phyloP scores from a whole-genome alignment of 306 rosid genomes.

The Lagenaria siceraria region DNA sequence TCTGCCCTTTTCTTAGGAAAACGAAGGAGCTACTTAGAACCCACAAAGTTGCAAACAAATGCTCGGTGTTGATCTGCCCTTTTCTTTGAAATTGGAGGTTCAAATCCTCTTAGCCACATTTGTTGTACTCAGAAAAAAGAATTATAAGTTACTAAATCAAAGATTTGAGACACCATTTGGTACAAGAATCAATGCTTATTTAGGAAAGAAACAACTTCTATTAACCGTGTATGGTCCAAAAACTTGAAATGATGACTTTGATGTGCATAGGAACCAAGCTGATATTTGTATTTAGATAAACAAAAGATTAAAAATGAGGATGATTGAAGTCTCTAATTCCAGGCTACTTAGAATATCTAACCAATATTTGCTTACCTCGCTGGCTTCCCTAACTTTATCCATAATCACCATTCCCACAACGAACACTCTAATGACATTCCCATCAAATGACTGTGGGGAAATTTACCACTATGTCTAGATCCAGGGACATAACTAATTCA shows the following conservation, averaged over 20 bases:
- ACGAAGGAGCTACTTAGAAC: no score
- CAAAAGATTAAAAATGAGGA: not conserved
- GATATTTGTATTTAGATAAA: not conserved
- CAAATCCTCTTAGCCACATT: not conserved
- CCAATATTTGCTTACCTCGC: not conserved
- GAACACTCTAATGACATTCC: not conserved
- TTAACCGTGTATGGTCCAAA: not conserved
- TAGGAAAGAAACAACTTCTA: not conserved
- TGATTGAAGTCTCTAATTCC: not conserved
- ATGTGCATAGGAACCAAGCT: not conserved
- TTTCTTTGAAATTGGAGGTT: not conserved
- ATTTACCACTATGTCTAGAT: not conserved
- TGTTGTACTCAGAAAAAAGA: not conserved
- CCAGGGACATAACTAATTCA: not conserved
- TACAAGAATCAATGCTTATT: not conserved
- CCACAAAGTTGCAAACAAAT: no score
- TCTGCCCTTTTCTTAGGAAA: not conserved
- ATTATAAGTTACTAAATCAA: not conserved
- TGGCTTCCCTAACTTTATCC: not conserved
- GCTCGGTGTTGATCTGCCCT: no score
- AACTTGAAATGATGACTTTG: not conserved
- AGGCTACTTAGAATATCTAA: not conserved
- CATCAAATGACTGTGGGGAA: not conserved
- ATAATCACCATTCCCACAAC: not conserved
- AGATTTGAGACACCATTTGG: not conserved